Evolutionary conservation across 805 yeast genomes (phyloP), one percentile per base, ranked within the genome.

Genomic region (Millerozyma miso): DNA sequence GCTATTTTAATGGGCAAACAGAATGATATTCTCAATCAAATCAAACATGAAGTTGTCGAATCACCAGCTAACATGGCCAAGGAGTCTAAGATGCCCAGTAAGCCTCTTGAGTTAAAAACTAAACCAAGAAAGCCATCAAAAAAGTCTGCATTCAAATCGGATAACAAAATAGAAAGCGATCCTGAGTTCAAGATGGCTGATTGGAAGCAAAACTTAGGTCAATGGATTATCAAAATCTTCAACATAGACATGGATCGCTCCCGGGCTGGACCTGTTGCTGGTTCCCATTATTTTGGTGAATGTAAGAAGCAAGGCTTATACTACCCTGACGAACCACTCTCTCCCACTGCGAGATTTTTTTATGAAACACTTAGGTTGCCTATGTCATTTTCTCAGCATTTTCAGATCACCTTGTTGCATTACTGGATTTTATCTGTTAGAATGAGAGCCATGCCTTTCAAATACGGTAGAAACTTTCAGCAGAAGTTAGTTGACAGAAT

Each of bases 391-490:
- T 80, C 91, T n/a, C 95, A 89, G 63, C 91, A 97, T 96, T 91
- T 84, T 62, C 98, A 91, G 65, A 85, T 93, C 48, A 86, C 96
- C 4, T 73, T 84, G 1, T 73, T 93, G 51, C 99, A 93, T 63
- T 81, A 87, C 46, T 93, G 99, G 99, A 82, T 93, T 57, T 72
- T 93, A 37, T 84, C 85, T 51, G 96, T 87, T 14, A 82, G 99
- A 59, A 90, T 93, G 97, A 81, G 99, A 62, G 95, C 95, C 7
- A 76, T 93, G 85, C 98, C 98, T 0, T 84, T 83, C 60, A 84
- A 88, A 55, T 82, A 87, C 59, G 95, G 97, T 33, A 79, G 79
- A 53, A 85, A 83, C 58, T 93, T 90, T 64, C 97, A 93, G 63
- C 97, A 90, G 64, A 88, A 88, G 59, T 66, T 93, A 32, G 86